Percentiles rank a stretch among this genome's conserved stretches.
Evolutionary conservation across 805 yeast genomes (phyloP).

Genomic region (Candida dendrica): DNA sequence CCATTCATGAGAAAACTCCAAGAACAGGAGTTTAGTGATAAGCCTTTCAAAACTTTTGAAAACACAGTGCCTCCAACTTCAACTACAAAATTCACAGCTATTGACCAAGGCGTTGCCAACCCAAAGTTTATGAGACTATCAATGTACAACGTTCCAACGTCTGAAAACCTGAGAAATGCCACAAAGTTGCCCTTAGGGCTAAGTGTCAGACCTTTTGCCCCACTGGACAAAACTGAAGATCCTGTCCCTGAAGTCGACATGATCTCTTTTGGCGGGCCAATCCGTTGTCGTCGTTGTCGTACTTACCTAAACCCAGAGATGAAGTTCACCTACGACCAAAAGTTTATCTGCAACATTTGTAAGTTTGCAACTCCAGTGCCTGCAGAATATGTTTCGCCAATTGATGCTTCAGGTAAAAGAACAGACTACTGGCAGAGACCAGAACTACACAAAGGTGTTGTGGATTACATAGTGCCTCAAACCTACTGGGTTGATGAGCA

Average conservation of each 20-base stretch:
- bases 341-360: slow-evolving; percentile 82
- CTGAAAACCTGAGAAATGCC: slow-evolving; percentile 59
- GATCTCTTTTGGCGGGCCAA: slow-evolving; percentile 53
- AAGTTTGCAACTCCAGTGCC: slow-evolving; percentile 67
- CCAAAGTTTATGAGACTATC: slow-evolving; percentile 75
- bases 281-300: slow-evolving; percentile 88
- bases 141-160: slow-evolving; percentile 75
- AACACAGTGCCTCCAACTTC: slow-evolving; percentile 72
- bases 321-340: slow-evolving; percentile 51
- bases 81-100: slow-evolving; percentile 60
- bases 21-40: slow-evolving; percentile 15
- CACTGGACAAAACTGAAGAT: slow-evolving; percentile 37
- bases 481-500: slow-evolving; percentile 51
- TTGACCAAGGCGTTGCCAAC: slow-evolving; percentile 81
- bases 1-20: slow-evolving; percentile 10
- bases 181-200: slow-evolving; percentile 79
- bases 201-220: slow-evolving; percentile 80
- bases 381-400: slow-evolving; percentile 53
- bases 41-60: slow-evolving; percentile 61
- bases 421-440: slow-evolving; percentile 60
- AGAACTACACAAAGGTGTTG: slow-evolving; percentile 76
- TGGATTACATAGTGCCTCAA: slow-evolving; percentile 74
- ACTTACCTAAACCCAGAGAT: slow-evolving; percentile 83
- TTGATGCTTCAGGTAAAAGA: slow-evolving; percentile 56
- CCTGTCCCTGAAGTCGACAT: slow-evolving; percentile 64